Base-by-base conservation (phyloP, 352 stramenopile genomes). In the Pythium biforme region DNA sequence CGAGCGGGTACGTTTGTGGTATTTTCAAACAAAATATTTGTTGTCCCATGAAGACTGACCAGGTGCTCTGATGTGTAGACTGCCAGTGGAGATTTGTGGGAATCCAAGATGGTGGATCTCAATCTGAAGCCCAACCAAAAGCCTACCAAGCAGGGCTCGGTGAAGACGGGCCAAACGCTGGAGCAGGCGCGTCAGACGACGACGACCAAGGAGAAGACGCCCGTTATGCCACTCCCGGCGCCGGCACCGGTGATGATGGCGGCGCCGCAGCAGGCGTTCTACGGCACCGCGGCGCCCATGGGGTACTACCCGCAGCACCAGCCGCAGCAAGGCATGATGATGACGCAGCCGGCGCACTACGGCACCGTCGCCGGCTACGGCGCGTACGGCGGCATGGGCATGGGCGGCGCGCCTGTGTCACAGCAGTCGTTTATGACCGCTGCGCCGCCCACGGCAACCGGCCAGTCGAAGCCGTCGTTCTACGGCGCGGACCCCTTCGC, bases 41-140 rank as follows among this genome's bases (percentile, higher is more conserved):
- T 46, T 14, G 39, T 4, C n/a, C 20, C 27, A 51, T 19, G n/a
- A n/a, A n/a, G n/a, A n/a, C n/a, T n/a, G n/a, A 50, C 12, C 22
- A 25, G 15, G 15, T 31, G 40, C 26, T 34, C 23, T 66, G 7
- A 47, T 37, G 26, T 37, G 40, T 48, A 84, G 73, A 76, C 68
- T 25, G 66, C 43, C 29, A 83, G 69, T 26, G 72, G 83, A 15
- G 80, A 89, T 61, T 53, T 93, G 59, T 91, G 84, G 84, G 76
- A 74, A 4, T 89, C 84, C 39, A 75, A 67, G 50, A 91, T 93
- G 66, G 81, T 91, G 23, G 81, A 91, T 40, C 59, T 93, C 43
- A 88, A 93, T 62, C 64, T 93, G 39, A 88, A 88, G 25, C 69
- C 75, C 1, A 54, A 74, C 22, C 63, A 83, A 50, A 78, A 83